These are phyloP conservation scores for Xylaria telfairii DNA, from an alignment of 495 filamentous ascomycete genomes.

Conservation along the genomic window DNA sequence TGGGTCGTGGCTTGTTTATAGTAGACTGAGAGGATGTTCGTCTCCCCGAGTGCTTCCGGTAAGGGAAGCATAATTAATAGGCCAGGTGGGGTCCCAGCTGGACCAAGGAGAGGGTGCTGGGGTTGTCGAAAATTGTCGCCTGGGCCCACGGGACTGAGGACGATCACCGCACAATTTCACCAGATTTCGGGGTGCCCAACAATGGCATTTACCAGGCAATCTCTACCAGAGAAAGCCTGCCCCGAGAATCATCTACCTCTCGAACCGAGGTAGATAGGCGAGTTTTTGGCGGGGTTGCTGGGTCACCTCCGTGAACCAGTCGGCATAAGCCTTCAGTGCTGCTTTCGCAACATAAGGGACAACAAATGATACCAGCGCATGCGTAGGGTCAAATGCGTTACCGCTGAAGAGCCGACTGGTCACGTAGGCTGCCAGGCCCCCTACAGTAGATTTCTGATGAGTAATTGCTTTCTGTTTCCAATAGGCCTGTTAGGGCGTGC, in stretches of 20 bases:
- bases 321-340: neutral
- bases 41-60: neutral
- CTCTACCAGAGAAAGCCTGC: conserved; percentile 6
- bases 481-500: neutral
- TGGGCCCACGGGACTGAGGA: conserved; percentile 6
- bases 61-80: neutral
- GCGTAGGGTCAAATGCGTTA: too few relatives aligned
- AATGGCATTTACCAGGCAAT: neutral
- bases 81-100: conserved; percentile 8
- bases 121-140: conserved; percentile 13
- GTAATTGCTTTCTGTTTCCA: neutral
- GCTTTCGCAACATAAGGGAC: neutral
- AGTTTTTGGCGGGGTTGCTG: neutral
- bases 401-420: too few relatives aligned
- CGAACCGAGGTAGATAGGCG: neutral
- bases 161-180: too few relatives aligned
- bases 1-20: neutral
- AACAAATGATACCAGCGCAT: neutral
- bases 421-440: too few relatives aligned
- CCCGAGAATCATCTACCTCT: too few relatives aligned
- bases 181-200: neutral
- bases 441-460: too few relatives aligned
- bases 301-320: neutral
- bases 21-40: neutral
- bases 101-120: conserved; percentile 11